phyloP scores from a whole-genome alignment of 106 monocot species.

The Acanthochlamys bracteata region DNA sequence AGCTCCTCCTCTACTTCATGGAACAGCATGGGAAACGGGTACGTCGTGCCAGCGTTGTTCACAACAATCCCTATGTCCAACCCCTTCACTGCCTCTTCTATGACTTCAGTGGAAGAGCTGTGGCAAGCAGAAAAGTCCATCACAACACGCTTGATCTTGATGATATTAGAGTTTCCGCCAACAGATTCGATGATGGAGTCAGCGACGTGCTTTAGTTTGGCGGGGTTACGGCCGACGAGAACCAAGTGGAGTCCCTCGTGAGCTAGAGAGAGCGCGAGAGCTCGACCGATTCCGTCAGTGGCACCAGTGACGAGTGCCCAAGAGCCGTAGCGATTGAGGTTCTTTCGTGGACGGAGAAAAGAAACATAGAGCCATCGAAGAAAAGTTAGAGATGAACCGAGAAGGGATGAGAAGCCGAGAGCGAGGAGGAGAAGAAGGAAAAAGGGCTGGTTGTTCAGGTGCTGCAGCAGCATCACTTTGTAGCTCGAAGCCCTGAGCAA shows the following conservation, averaged over 20 bases:
- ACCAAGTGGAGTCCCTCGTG: slow-evolving; percentile 50
- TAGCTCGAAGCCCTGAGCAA: no score
- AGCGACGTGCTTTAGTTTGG: slow-evolving; percentile 43
- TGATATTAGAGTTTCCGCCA: slow-evolving; percentile 17
- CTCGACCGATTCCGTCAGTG: slow-evolving; percentile 83
- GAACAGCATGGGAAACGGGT: slow-evolving; percentile 79
- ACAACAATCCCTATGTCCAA: slow-evolving; percentile 77
- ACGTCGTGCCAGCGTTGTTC: slow-evolving; percentile 84
- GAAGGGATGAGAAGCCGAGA: slow-evolving; percentile 40
- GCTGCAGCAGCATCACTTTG: no score
- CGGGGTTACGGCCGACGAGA: slow-evolving; percentile 80
- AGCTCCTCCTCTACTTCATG: slow-evolving; percentile 86
- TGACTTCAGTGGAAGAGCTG: slow-evolving; percentile 15
- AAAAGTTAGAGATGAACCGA: slow-evolving; percentile 19
- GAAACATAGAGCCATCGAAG: slow-evolving; percentile 48
- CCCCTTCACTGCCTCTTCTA: slow-evolving; percentile 46
- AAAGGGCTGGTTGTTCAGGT: background rate
- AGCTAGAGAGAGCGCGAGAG: slow-evolving; percentile 73
- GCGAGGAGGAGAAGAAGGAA: slow-evolving; percentile 30
- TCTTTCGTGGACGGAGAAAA: slow-evolving; percentile 75
- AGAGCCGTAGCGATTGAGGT: slow-evolving; percentile 58
- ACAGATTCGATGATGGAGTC: slow-evolving; percentile 11
- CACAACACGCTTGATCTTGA: slow-evolving; percentile 37
- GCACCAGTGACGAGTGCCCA: slow-evolving; percentile 89
- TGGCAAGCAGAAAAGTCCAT: slow-evolving; percentile 64